phyloP scores from a whole-genome alignment of 2,329 filamentous ascomycete species.

The Erysiphe pulchra region DNA sequence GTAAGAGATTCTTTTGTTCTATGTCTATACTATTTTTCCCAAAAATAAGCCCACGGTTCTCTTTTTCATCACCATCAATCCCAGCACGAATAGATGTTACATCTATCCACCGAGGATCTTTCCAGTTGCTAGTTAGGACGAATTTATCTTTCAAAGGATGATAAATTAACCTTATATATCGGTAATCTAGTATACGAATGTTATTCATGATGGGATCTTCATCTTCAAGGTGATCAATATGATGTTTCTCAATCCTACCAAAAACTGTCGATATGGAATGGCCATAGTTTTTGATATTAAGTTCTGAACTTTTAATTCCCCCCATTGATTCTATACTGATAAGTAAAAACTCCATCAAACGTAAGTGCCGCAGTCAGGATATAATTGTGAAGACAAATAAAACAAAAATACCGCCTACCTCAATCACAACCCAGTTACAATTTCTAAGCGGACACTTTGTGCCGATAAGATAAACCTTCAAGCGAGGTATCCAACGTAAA shows the following conservation, averaged over 20 bases:
- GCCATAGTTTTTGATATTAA: conserved; percentile 28
- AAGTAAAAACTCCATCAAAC: conserved; percentile 3
- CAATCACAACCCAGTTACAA: conserved; percentile 79
- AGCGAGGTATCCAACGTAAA: conserved; percentile 71
- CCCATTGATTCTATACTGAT: conserved; percentile 61
- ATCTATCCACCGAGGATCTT: conserved; percentile 71
- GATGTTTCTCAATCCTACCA: conserved; percentile 35
- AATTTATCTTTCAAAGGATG: conserved; percentile 81
- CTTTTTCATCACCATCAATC: conserved; percentile 71
- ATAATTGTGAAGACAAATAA: neutral
- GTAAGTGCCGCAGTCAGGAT: neutral
- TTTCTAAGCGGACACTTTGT: conserved; percentile 39
- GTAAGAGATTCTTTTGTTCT: conserved; percentile 59
- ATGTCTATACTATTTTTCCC: conserved; percentile 82
- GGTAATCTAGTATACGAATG: conserved; percentile 64
- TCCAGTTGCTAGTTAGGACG: conserved; percentile 68
- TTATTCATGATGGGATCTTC: conserved; percentile 54
- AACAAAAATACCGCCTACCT: conserved; percentile 23
- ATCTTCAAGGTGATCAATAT: conserved; percentile 34
- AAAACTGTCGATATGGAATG: conserved; percentile 37
- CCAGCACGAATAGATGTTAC: conserved; percentile 50
- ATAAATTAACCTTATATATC: conserved; percentile 82
- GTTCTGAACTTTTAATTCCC: conserved; percentile 57
- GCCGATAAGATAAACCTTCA: conserved; percentile 57
- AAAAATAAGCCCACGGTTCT: conserved; percentile 62